phyloP scores from a whole-genome alignment of 2,329 filamentous ascomycete genomes.

The Stromatinia cepivora region DNA sequence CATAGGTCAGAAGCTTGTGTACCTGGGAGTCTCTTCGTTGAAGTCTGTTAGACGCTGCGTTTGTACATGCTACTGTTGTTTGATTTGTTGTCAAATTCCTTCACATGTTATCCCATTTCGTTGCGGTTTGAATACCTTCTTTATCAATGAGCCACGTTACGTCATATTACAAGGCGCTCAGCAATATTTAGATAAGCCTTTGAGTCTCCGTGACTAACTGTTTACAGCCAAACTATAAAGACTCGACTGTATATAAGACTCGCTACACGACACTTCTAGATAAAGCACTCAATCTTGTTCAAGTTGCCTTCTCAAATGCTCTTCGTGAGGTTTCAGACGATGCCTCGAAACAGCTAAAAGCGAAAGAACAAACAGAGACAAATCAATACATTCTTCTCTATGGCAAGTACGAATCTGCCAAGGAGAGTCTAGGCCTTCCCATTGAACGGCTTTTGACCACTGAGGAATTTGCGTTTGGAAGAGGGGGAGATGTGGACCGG shows the following conservation, averaged over 20 bases:
- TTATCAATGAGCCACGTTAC: background rate
- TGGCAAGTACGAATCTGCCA: constrained; percentile 62
- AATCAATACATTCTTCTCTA: constrained; percentile 71
- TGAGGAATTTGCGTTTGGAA: constrained; percentile 50
- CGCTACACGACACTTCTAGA: constrained; percentile 80
- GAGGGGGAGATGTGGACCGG: constrained; percentile 56
- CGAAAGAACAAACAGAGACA: constrained; percentile 67
- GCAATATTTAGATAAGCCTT: background rate
- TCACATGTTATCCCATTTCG: background rate
- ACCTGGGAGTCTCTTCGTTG: background rate
- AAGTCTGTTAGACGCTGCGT: background rate
- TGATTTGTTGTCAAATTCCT: background rate
- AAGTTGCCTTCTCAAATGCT: constrained; percentile 32
- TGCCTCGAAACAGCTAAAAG: constrained; percentile 61
- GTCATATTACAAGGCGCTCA: background rate
- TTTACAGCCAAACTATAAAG: constrained; percentile 72
- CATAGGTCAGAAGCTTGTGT: background rate
- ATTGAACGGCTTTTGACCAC: constrained; percentile 55
- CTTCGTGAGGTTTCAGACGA: constrained; percentile 57
- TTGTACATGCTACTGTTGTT: background rate
- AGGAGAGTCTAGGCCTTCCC: constrained; percentile 57
- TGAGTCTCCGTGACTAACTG: constrained; percentile 31
- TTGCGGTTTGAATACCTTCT: background rate
- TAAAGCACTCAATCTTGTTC: constrained; percentile 62
- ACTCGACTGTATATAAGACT: constrained; percentile 83